A percentile compares a stretch with the other conserved stretches of the same genome.
These are phyloP conservation scores for Fraxinus xanthoxyloides DNA, from an alignment of 305 asterid genomes.

Conservation along the genomic window DNA sequence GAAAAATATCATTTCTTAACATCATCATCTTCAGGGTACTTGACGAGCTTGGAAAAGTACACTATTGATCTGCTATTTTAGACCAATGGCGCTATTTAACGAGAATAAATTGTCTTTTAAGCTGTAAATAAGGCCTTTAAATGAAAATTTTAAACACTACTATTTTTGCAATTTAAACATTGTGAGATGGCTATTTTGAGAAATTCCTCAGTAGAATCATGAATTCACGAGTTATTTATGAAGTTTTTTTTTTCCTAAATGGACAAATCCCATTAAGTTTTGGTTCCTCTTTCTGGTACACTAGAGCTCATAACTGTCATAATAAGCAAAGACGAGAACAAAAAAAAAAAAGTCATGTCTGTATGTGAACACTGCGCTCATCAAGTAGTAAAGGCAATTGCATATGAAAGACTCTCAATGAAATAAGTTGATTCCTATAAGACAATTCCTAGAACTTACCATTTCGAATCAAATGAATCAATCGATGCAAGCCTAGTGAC, in stretches of 20 bases:
- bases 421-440: background rate
- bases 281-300: background rate
- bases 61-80: background rate
- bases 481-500: conserved; percentile 92
- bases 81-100: background rate
- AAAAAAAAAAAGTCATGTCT: background rate
- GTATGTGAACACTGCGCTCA: background rate
- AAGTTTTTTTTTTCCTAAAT: background rate
- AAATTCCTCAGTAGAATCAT: background rate
- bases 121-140: background rate
- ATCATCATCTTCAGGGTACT: background rate
- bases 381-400: background rate
- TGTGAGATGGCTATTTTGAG: background rate
- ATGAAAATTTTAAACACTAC: background rate
- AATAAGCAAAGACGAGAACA: background rate
- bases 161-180: background rate
- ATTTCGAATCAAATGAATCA: conserved; percentile 94
- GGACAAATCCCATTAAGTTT: background rate
- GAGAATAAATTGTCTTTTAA: background rate
- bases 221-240: background rate
- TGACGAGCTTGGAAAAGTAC: background rate
- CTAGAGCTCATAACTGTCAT: background rate
- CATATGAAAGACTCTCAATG: background rate
- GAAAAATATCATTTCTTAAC: too few relatives aligned
- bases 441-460: conserved; percentile 39